These are phyloP conservation scores for Eutrema salsugineum DNA, from an alignment of 441 rosid species.

Conservation along the genomic window DNA sequence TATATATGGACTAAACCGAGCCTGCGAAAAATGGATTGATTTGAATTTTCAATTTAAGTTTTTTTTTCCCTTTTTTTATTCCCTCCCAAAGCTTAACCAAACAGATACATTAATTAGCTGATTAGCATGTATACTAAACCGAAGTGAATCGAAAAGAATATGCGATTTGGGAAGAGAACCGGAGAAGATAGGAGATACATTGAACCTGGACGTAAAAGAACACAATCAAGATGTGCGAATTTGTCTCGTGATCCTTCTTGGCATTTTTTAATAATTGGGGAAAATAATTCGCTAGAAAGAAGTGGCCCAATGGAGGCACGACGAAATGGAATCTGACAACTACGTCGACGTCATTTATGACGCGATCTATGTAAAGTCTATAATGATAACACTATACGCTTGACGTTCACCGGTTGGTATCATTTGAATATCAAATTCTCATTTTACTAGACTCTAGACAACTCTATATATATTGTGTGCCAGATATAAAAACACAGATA, in stretches of 20 bases:
- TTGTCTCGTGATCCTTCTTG: background rate
- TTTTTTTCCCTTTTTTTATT: background rate
- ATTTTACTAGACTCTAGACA: too few species aligned
- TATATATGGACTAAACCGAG: background rate
- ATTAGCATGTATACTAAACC: background rate
- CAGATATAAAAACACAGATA: too few species aligned
- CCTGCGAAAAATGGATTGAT: background rate
- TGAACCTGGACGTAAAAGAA: slow-evolving; percentile 24
- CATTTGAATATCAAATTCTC: background rate
- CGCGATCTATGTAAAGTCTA: background rate
- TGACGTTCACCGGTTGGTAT: background rate
- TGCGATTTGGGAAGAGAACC: background rate
- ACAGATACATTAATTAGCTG: background rate
- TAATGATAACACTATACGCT: background rate
- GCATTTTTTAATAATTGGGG: slow-evolving; percentile 8
- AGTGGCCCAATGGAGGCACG: background rate
- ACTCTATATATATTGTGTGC: too few species aligned
- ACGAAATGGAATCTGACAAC: background rate
- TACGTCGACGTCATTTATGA: background rate
- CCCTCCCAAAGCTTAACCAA: background rate
- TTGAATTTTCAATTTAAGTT: background rate
- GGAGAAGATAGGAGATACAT: slow-evolving; percentile 6
- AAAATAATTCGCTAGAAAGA: background rate
- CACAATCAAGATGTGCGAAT: background rate
- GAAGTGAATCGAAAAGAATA: background rate